These are phyloP conservation scores for Cryptosporidium ryanae DNA, from an alignment of 169 alveolate species.

Conservation along the genomic window DNA sequence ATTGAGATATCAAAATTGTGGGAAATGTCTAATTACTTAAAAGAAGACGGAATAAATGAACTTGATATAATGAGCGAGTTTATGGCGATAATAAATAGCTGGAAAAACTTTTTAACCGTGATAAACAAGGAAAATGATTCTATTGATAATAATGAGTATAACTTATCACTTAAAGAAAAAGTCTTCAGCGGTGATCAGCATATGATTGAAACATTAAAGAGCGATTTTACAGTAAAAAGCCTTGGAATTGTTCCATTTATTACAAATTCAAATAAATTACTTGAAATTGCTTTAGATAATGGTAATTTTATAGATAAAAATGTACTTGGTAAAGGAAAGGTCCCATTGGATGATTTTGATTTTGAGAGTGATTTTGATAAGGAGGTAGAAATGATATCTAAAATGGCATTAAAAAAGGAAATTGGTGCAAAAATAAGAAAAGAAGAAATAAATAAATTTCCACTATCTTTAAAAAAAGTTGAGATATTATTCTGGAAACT, in stretches of 20 bases:
- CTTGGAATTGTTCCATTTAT: slow-evolving; percentile 41
- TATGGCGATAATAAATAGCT: slow-evolving; percentile 24
- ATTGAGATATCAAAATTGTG: slow-evolving; percentile 41
- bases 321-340: background rate
- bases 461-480: slow-evolving; percentile 37
- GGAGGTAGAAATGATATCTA: slow-evolving; percentile 42
- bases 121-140: background rate
- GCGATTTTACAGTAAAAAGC: background rate
- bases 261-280: slow-evolving; percentile 19
- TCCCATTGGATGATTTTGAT: slow-evolving; percentile 11
- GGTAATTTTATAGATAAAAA: slow-evolving; percentile 6
- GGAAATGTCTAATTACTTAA: slow-evolving; percentile 50
- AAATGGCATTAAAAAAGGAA: slow-evolving; percentile 11
- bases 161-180: background rate
- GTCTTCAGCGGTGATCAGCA: background rate
- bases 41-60: slow-evolving; percentile 57
- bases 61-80: slow-evolving; percentile 57
- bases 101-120: slow-evolving; percentile 2
- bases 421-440: background rate
- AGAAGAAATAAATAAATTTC: slow-evolving; percentile 1
- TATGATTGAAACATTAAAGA: background rate
- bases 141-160: background rate
- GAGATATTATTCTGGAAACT: slow-evolving; percentile 64
- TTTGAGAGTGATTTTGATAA: slow-evolving; percentile 47
- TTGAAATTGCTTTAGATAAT: slow-evolving; percentile 53